phyloP scores from a whole-genome alignment of 169 alveolate species.

The Pseudocohnilembus persalinus region DNA sequence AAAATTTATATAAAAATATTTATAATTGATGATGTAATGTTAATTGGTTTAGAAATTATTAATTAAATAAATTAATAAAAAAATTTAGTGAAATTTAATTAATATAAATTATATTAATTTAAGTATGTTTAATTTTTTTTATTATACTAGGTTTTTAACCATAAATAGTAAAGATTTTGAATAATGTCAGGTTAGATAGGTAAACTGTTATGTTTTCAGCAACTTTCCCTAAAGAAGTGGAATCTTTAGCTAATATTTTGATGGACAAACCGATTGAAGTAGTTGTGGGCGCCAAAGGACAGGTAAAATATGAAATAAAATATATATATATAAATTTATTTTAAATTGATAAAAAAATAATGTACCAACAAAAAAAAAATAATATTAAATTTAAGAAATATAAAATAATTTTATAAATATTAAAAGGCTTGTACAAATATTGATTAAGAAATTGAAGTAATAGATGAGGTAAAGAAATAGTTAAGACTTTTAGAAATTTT shows the following conservation, averaged over 20 bases:
- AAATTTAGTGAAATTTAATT: no score
- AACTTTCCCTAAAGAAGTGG: conserved; percentile 97
- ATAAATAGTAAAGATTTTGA: conserved; percentile 92
- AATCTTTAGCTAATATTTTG: conserved; percentile 93
- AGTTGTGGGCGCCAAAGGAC: conserved; percentile 90
- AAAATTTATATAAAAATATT: no score
- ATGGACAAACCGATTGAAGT: conserved; percentile 96
- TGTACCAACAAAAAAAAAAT: no score
- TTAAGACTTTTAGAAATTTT: conserved; percentile 92
- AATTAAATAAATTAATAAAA: no score
- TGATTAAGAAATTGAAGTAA: conserved; percentile 93
- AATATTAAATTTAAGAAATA: no score
- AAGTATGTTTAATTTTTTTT: no score
- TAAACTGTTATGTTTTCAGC: conserved; percentile 98
- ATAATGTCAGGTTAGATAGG: conserved; percentile 91
- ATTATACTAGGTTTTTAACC: conserved; percentile 96
- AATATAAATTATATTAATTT: no score
- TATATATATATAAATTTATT: no score
- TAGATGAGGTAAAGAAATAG: conserved; percentile 86
- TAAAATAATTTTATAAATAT: no score
- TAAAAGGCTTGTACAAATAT: conserved; percentile 92
- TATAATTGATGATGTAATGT: no score
- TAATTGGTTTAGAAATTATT: no score
- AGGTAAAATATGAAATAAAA: conserved; percentile 17
- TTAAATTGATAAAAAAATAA: conserved; percentile 22